These are phyloP conservation scores for Colletotrichum graminicola DNA, from an alignment of 2,329 filamentous ascomycete species.

Conservation along the genomic window DNA sequence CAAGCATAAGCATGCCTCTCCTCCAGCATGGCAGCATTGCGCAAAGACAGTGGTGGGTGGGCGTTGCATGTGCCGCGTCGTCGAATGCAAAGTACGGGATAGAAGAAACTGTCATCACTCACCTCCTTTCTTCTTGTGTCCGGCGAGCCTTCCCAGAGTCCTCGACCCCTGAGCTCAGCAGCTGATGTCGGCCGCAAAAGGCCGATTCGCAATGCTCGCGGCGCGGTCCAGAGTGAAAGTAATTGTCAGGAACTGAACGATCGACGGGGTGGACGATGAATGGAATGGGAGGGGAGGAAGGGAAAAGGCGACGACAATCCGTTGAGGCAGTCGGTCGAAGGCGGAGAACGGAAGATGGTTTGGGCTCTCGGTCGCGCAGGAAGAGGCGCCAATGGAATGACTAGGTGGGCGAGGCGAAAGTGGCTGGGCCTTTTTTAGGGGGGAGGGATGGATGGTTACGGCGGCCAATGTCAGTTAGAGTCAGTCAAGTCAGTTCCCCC, in stretches of 20 bases:
- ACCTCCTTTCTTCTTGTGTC: slow-evolving; percentile 39
- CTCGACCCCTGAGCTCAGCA: slow-evolving; percentile 47
- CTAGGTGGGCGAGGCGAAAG: slow-evolving; percentile 38
- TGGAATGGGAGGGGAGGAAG: slow-evolving; percentile 28
- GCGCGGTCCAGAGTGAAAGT: slow-evolving; percentile 39
- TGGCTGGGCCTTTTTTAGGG: slow-evolving; percentile 31
- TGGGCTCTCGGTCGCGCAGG: slow-evolving; percentile 42
- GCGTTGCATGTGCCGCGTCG: not conserved
- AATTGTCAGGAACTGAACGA: slow-evolving; percentile 26
- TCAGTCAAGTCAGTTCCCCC: slow-evolving; percentile 17
- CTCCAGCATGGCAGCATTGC: slow-evolving; percentile 16
- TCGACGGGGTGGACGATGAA: slow-evolving; percentile 38
- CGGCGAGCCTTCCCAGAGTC: slow-evolving; percentile 44
- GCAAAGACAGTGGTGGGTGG: slow-evolving; percentile 8
- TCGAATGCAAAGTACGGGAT: not conserved
- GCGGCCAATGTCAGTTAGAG: slow-evolving; percentile 13
- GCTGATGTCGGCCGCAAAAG: slow-evolving; percentile 46
- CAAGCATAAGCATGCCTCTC: slow-evolving; percentile 23
- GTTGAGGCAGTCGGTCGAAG: slow-evolving; percentile 38
- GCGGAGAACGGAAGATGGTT: slow-evolving; percentile 42
- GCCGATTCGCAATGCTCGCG: slow-evolving; percentile 42
- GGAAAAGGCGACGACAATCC: slow-evolving; percentile 32
- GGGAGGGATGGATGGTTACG: slow-evolving; percentile 17
- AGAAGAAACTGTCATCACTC: slow-evolving; percentile 34
- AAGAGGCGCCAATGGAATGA: slow-evolving; percentile 42